These are phyloP conservation scores for Phytophthora colocasiae DNA, from an alignment of 352 stramenopile species.

Conservation along the genomic window DNA sequence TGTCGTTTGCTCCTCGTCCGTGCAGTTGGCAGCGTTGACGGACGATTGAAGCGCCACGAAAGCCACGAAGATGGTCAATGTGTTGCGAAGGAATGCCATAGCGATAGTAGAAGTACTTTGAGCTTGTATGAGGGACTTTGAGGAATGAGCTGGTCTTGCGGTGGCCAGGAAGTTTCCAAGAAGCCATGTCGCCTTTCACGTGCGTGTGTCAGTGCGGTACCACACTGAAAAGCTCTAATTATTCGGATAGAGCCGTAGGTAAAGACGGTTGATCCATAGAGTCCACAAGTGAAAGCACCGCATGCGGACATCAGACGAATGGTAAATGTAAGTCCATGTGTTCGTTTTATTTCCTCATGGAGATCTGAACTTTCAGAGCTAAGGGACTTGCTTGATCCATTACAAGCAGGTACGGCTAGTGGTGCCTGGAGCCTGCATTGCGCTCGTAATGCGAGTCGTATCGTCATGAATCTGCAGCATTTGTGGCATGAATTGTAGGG, in stretches of 20 bases:
- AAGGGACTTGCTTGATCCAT: background rate
- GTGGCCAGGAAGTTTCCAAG: conserved; percentile 21
- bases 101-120: background rate
- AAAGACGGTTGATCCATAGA: background rate
- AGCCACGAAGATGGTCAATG: conserved; percentile 5
- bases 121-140: conserved; percentile 10
- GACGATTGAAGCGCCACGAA: conserved; percentile 22
- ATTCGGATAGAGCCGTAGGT: conserved; percentile 16
- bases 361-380: conserved; percentile 1
- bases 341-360: conserved; percentile 3
- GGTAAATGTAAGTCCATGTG: background rate
- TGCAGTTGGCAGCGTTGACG: conserved; percentile 32
- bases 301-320: background rate
- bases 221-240: conserved; percentile 3
- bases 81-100: conserved; percentile 19
- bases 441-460: too few species aligned
- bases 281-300: conserved; percentile 1
- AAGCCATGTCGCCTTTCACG: conserved; percentile 15
- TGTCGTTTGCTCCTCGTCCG: conserved; percentile 31
- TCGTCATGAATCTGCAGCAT: too few species aligned
- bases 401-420: conserved; percentile 5
- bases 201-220: conserved; percentile 9
- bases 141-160: conserved; percentile 6
- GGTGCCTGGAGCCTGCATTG: too few species aligned
- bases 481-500: too few species aligned